Base-by-base conservation (phyloP, 306 rosid genomes). In the Albizia julibrissin region DNA sequence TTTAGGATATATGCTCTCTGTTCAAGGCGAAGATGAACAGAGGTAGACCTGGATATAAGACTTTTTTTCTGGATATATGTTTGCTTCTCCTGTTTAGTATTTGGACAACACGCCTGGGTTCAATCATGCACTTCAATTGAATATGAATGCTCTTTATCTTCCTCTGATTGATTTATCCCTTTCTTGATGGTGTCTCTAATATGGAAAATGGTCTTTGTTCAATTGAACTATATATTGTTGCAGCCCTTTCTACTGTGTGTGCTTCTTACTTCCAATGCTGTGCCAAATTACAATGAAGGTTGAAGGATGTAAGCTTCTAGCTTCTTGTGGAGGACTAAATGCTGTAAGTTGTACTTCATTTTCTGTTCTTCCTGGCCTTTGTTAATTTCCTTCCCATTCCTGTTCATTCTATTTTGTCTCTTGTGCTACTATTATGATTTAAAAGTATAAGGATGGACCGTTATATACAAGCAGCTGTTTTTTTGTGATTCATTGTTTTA, bases 261-360 rank as follows among this genome's bases (percentile, higher is more conserved):
- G 97, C 87, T 95, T 93, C 87, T 88, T 95, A 90, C 94, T 95
- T 80, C 99, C 99, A 50, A 42, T 90, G 90, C 84, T 95, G 86
- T 93, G 93, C 85, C 98, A 93, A 86, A 79, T 82, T 88, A 91
- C 98, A 46, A 91, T 93, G 97, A 24, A 87, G 64, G 80, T 80
- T 68, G 97, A 93, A 84, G 98, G 97, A 70, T 95, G 98, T 80
- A 83, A 84, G 80, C 77, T 89, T 78, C 69, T 92, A 83, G 88
- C 85, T 81, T 91, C 91, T 65, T 93, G 89, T 78, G 89, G 92
- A 83, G 98, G 94, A 64, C 89, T 85, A 74, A 86, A 78, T 70
- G 89, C 92, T 81, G 99, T 93, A 91, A 91, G 97, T 89, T 70
- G 74, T 65, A 54, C 22, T 68, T 37, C 54, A 13, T 65, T 40